Evolutionary conservation across 768 basidiomycete genomes (phyloP).

Genomic region (Tulasnella sp.): DNA sequence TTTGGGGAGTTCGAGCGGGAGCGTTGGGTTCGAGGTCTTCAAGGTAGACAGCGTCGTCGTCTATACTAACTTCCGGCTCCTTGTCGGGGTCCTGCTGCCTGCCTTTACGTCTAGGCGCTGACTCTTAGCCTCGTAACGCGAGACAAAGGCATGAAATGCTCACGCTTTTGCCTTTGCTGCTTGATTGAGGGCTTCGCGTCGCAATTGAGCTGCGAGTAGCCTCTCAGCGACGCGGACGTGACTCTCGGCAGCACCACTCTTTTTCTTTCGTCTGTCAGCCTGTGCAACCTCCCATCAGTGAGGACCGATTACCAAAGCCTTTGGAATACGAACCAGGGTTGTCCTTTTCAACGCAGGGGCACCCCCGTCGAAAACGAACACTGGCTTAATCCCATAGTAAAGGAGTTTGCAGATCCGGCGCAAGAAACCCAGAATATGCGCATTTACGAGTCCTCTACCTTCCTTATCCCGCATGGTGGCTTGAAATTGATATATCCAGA

Average conservation of each 20-base stretch:
- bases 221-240: slow-evolving; percentile 83
- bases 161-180: slow-evolving; percentile 10
- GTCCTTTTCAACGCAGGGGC: slow-evolving; percentile 80
- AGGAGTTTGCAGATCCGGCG: slow-evolving; percentile 87
- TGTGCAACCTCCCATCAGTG: slow-evolving; percentile 26
- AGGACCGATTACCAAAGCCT: not conserved
- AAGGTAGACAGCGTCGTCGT: slow-evolving; percentile 70
- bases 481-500: slow-evolving; percentile 99
- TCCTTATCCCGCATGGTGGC: slow-evolving; percentile 99
- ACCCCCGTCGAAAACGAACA: slow-evolving; percentile 98
- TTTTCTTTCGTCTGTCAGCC: slow-evolving; percentile 83
- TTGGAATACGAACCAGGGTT: slow-evolving; percentile 50
- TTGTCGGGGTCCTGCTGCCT: not conserved
- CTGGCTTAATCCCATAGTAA: slow-evolving; percentile 95
- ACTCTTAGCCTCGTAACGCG: not conserved
- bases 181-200: slow-evolving; percentile 64
- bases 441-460: slow-evolving; percentile 78
- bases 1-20: slow-evolving; percentile 40
- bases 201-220: slow-evolving; percentile 84
- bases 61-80: slow-evolving; percentile 26
- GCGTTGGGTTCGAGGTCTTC: slow-evolving; percentile 52
- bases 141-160: not conserved
- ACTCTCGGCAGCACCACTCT: slow-evolving; percentile 75
- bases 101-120: not conserved
- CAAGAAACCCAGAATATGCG: slow-evolving; percentile 83